phyloP scores from a whole-genome alignment of 345 rosid species.

The Citrus unshiu region DNA sequence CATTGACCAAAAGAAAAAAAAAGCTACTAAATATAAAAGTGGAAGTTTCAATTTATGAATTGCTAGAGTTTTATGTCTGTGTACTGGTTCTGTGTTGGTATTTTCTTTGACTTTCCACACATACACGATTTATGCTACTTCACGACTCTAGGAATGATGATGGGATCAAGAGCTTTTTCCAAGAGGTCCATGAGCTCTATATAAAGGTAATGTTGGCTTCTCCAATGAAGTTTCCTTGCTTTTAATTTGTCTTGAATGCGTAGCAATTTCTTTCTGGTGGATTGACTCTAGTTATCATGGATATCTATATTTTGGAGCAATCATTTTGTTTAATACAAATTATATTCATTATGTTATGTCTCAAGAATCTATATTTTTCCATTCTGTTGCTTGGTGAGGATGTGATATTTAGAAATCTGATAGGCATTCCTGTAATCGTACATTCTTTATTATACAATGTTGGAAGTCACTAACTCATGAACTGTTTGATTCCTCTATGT shows the following conservation, averaged over 20 bases:
- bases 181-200: constrained; percentile 78
- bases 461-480: background rate
- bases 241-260: background rate
- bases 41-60: background rate
- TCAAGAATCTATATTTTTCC: background rate
- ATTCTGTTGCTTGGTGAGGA: background rate
- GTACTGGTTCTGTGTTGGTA: background rate
- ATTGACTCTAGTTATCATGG: background rate
- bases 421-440: background rate
- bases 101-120: constrained; percentile 56
- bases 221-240: background rate
- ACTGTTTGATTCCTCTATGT: background rate
- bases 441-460: background rate
- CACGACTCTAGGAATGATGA: constrained; percentile 95
- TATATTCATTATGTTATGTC: background rate
- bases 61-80: background rate
- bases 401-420: background rate
- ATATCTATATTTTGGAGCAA: background rate
- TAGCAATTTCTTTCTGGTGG: background rate
- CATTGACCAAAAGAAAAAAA: background rate
- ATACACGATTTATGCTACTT: constrained; percentile 92
- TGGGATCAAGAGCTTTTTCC: constrained; percentile 95
- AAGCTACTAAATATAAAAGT: background rate
- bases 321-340: background rate
- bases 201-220: constrained; percentile 42